Evolutionary conservation across 176 grass and related monocot species (phyloP).

Genomic region (Tuctoria greenei): DNA sequence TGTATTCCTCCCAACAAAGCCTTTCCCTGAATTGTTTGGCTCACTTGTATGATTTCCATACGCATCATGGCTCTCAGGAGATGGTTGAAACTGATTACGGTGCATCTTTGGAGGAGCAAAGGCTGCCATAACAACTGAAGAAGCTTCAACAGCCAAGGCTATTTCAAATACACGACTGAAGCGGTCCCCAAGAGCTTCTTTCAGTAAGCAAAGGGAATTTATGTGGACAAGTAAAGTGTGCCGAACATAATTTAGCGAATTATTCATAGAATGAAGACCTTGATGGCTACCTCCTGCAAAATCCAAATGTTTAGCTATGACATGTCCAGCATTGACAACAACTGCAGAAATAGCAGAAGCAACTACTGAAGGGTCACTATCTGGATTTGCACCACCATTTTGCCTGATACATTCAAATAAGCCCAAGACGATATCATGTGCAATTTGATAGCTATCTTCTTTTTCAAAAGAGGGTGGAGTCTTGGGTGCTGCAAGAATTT

Average conservation of each 20-base stretch:
- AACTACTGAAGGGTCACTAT: conserved; percentile 72
- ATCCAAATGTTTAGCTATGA: conserved; percentile 83
- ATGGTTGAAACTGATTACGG: conserved; percentile 88
- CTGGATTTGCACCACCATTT: conserved; percentile 63
- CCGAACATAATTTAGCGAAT: conserved; percentile 60
- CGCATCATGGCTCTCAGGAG: conserved; percentile 76
- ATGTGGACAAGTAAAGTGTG: conserved; percentile 83
- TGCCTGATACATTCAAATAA: conserved; percentile 80
- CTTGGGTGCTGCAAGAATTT: conserved; percentile 54
- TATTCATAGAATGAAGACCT: conserved; percentile 48
- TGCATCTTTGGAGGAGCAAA: conserved; percentile 75
- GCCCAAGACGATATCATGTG: conserved; percentile 77
- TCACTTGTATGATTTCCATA: conserved; percentile 84
- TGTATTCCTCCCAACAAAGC: conserved; percentile 58
- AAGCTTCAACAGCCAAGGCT: conserved; percentile 81
- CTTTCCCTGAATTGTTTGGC: conserved; percentile 64
- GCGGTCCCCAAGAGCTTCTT: conserved; percentile 91
- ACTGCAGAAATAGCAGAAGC: conserved; percentile 85
- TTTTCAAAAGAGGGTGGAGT: conserved; percentile 54
- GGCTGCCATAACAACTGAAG: conserved; percentile 61
- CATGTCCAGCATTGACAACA: conserved; percentile 69
- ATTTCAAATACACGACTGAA: conserved; percentile 76
- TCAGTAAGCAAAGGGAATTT: conserved; percentile 80
- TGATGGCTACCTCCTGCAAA: conserved; percentile 69
- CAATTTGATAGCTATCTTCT: conserved; percentile 83